Evolutionary conservation across 2,329 filamentous ascomycete genomes (phyloP), one percentile per base, ranked within the genome.

Genomic region (Phyllosticta citrichinensis): DNA sequence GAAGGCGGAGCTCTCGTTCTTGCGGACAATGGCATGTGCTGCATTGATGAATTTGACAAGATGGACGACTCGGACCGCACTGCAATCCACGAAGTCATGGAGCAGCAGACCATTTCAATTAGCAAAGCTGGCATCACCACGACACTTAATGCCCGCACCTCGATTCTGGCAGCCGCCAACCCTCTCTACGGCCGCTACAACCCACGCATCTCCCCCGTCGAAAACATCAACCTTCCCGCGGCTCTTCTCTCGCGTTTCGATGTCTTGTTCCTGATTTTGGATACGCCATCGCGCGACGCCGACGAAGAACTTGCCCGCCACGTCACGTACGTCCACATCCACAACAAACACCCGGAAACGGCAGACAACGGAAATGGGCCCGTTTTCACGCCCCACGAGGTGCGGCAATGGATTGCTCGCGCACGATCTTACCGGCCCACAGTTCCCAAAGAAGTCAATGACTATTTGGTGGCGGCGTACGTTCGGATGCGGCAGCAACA

Each of bases 151-250:
- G 94, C 94, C 22, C 87, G 94, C 64, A 97, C 94, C 20, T 96
- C 91, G 0, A 96, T 99, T 69, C 84, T 99, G 17, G 93, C 94
- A 19, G 94, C 94, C 20, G 94, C 94, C 66, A 99, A 99, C 77
- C 94, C 94, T 62, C 83, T 99, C 52, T 99, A 99, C 70, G 94
- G 94, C 65, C 90, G 94, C 64, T 99, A 99, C 81, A 99, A 99
- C 77, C 94, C 94, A 61, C 90, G 91, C 65, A 88, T 99, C 68
- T 97, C 93, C 0, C 94, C 94, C 0, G 92, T 99, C 25, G 94
- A 99, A 75, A 99, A 99, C 76, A 99, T 99, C 77, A 99, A 99
- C 75, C 86, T 99, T 51, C 94, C 94, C n/a, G 94, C 94, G 19
- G 94, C 94, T 20, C 84, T 99, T 20, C 84, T 99, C 60, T 97